Base-by-base conservation (phyloP, 768 basidiomycete genomes). In the Vararia minispora region DNA sequence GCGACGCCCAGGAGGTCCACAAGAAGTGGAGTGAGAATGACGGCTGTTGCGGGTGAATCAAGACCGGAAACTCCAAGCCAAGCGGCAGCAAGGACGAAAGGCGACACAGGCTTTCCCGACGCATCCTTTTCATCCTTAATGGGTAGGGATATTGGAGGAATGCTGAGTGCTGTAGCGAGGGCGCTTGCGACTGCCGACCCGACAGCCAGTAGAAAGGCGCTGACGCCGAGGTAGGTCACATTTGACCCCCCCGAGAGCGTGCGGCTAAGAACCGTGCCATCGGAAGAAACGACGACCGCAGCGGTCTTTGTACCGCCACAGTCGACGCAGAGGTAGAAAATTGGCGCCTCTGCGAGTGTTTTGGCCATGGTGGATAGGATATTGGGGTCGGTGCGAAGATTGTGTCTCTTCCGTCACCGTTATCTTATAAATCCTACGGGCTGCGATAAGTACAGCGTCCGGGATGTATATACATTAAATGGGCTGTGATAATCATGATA, bases 271-370 rank as follows among this genome's bases (percentile, higher is more conserved):
- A 87, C 69, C 4, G 60, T 58, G 45, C 86, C 82, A 2, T 64
- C 46, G 14, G 53, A 47, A 52, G 78, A 66, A 43, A 67, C 66
- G 55, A 92, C 73, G 42, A 72, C 83, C 5, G 72, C 83, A 20
- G 80, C 72, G 8, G 90, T 90, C 63, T 92, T 94, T 30, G 85
- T 85, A 16, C 86, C 89, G 22, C 89, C 89, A 44, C 87, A 89
- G 58, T 90, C 87, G 45, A 84, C 79, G 52, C 80, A 88, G 46
- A 90, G 76, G 52, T 73, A 83, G 49, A 84, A 23, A 5, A 40
- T 37, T 13, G 30, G 36, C n/a, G 40, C n/a, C n/a, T n/a, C n/a
- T n/a, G n/a, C n/a, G n/a, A n/a, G n/a, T n/a, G n/a, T n/a, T n/a
- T n/a, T n/a, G n/a, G n/a, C n/a, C n/a, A n/a, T n/a, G n/a, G n/a